These are phyloP conservation scores for Scenedesmus sp. DNA, from an alignment of 163 green algal genomes.

Conservation along the genomic window DNA sequence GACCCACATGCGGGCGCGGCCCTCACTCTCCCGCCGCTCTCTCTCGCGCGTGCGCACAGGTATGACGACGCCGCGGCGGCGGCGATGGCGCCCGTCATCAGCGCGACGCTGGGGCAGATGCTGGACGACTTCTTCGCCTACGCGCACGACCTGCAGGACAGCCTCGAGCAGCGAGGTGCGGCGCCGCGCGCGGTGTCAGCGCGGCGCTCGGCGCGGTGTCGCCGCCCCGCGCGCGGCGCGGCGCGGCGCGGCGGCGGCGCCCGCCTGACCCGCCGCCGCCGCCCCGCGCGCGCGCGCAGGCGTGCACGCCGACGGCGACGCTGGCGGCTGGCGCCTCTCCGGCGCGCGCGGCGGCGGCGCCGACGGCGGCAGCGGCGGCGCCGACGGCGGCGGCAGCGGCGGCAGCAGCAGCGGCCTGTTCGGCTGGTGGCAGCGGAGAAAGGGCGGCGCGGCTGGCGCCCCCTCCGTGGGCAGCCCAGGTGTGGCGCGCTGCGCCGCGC, in stretches of 20 bases:
- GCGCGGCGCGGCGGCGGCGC: no score
- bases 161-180: conserved; percentile 37
- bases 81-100: background rate
- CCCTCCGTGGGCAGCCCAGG: background rate
- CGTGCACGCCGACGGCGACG: background rate
- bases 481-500: background rate
- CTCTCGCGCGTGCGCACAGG: no score
- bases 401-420: conserved; percentile 9
- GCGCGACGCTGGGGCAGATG: conserved; percentile 29
- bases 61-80: conserved; percentile 4
- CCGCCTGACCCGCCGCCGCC: background rate
- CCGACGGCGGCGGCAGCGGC: background rate
- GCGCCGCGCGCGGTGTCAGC: no score
- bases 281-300: background rate
- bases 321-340: background rate
- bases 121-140: conserved; percentile 42
- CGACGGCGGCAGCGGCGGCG: background rate
- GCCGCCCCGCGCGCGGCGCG: no score
- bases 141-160: conserved; percentile 32
- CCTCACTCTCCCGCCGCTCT: no score
- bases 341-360: background rate
- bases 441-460: background rate
- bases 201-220: no score
- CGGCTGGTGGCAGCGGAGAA: conserved; percentile 34
- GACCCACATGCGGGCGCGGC: background rate